Evolutionary conservation across 2,329 filamentous ascomycete genomes (phyloP).

Genomic region (Acrocalymma vagum): DNA sequence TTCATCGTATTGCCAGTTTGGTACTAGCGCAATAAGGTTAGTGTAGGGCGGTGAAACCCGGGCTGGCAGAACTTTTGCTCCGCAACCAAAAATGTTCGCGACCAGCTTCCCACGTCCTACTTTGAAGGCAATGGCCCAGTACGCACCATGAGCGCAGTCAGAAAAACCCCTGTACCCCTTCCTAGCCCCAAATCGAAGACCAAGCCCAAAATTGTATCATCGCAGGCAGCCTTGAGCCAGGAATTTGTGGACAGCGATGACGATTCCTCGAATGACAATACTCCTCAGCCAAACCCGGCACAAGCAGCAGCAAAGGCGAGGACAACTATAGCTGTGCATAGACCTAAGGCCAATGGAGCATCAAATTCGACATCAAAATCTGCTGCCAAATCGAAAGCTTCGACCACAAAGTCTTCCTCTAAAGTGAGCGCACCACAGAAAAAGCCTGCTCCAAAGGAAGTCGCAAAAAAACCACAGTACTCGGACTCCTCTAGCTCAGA

Average conservation of each 20-base stretch:
- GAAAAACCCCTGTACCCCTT: slow-evolving; percentile 43
- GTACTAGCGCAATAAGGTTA: slow-evolving; percentile 25
- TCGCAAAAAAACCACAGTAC: slow-evolving; percentile 26
- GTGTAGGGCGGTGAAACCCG: slow-evolving; percentile 15
- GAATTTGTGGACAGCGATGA: slow-evolving; percentile 46
- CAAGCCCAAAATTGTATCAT: slow-evolving; percentile 24
- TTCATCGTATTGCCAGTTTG: slow-evolving; percentile 26
- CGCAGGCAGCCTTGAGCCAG: slow-evolving; percentile 41
- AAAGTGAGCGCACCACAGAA: slow-evolving; percentile 24
- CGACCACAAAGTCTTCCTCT: slow-evolving; percentile 16
- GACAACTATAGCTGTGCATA: slow-evolving; percentile 40
- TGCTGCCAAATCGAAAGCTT: slow-evolving; percentile 12
- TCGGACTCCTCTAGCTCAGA: slow-evolving; percentile 36
- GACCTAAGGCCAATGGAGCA: slow-evolving; percentile 30
- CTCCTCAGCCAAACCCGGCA: slow-evolving; percentile 17
- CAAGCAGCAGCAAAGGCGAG: slow-evolving; percentile 28
- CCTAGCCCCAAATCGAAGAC: slow-evolving; percentile 38
- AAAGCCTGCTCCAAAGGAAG: slow-evolving; percentile 30
- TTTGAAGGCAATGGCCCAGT: slow-evolving; percentile 18
- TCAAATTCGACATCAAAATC: slow-evolving; percentile 25
- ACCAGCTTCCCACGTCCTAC: slow-evolving; percentile 19
- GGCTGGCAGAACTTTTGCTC: slow-evolving; percentile 26
- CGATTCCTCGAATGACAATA: slow-evolving; percentile 34
- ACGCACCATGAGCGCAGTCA: slow-evolving; percentile 43
- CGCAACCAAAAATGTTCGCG: slow-evolving; percentile 40